Conservation (phyloP, 768 basidiomycete species). For the Coprinellus aureogranulatus region DNA sequence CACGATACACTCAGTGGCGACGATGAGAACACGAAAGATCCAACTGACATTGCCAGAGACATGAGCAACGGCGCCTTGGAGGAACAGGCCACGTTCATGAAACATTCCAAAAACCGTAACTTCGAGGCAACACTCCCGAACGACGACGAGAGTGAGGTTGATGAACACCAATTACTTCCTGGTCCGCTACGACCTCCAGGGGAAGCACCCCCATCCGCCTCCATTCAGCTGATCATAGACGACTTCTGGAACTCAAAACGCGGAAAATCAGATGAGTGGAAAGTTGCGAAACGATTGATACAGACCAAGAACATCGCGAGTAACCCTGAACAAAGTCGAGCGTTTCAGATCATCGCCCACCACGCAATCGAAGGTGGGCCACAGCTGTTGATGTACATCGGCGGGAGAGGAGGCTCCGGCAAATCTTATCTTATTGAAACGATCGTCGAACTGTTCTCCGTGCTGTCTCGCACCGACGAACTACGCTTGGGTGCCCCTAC, state of each 20-base stretch:
- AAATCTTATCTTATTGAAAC: slow-evolving; percentile 27
- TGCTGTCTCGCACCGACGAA: slow-evolving; percentile 2
- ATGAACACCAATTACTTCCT: neutral
- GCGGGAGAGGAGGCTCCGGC: slow-evolving; percentile 27
- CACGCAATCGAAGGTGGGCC: slow-evolving; percentile 5
- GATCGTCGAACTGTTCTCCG: slow-evolving; percentile 17
- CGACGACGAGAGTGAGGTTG: neutral
- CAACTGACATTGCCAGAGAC: neutral
- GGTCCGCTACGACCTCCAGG: no score
- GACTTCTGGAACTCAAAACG: neutral
- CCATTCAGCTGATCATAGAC: neutral
- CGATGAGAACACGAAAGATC: neutral
- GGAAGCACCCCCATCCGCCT: neutral
- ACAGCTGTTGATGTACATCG: slow-evolving; percentile 25
- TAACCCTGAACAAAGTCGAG: neutral
- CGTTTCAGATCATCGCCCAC: slow-evolving; percentile 7
- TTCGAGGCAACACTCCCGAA: neutral
- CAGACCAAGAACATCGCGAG: neutral
- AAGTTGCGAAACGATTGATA: neutral
- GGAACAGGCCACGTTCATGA: neutral
- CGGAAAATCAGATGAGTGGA: neutral
- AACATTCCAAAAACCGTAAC: neutral
- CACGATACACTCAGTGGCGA: no score
- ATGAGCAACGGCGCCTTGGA: neutral
- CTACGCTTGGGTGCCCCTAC: slow-evolving; percentile 25